Percentiles rank a stretch among this genome's conserved stretches.
Evolutionary conservation across 768 basidiomycete genomes (phyloP).

Genomic region (Fomitopsis serialis): DNA sequence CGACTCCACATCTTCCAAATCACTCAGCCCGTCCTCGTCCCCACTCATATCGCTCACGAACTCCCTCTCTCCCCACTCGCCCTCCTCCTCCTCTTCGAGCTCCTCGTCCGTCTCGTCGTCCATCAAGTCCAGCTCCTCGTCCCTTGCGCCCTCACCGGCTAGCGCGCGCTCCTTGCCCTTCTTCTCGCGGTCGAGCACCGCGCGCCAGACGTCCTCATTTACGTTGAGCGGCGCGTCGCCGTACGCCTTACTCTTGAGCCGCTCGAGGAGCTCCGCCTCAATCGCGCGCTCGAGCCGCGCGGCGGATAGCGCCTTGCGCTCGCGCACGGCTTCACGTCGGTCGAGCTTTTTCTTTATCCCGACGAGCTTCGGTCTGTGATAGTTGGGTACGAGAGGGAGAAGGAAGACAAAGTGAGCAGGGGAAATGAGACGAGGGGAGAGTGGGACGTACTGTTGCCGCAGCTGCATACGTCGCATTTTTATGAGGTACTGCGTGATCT

Average conservation of each 20-base stretch:
- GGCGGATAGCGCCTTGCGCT: conserved; percentile 93
- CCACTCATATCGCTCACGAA: conserved; percentile 74
- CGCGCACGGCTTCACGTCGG: conserved; percentile 84
- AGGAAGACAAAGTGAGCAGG: not conserved
- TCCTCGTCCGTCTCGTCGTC: conserved; percentile 55
- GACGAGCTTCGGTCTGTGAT: conserved; percentile 77
- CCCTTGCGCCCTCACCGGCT: conserved; percentile 41
- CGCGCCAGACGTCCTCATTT: conserved; percentile 94
- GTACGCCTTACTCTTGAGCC: conserved; percentile 94
- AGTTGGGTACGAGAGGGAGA: not conserved
- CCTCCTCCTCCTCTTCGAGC: conserved; percentile 54
- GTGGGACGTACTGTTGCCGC: conserved; percentile 66
- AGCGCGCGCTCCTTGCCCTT: conserved; percentile 38
- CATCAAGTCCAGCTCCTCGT: conserved; percentile 40
- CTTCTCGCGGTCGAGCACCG: conserved; percentile 79
- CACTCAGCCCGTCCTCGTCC: conserved; percentile 57
- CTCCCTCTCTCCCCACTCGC: conserved; percentile 62
- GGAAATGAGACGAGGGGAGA: not conserved
- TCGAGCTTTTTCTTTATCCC: conserved; percentile 98
- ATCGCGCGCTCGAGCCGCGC: conserved; percentile 94
- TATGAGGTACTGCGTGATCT: conserved; percentile 98
- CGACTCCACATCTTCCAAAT: conserved; percentile 57
- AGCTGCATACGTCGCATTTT: conserved; percentile 92
- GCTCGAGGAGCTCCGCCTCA: conserved; percentile 92
- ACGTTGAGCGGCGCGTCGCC: conserved; percentile 97